Conservation (phyloP, 2,329 filamentous ascomycete species). For the Didymella keratinophila region DNA sequence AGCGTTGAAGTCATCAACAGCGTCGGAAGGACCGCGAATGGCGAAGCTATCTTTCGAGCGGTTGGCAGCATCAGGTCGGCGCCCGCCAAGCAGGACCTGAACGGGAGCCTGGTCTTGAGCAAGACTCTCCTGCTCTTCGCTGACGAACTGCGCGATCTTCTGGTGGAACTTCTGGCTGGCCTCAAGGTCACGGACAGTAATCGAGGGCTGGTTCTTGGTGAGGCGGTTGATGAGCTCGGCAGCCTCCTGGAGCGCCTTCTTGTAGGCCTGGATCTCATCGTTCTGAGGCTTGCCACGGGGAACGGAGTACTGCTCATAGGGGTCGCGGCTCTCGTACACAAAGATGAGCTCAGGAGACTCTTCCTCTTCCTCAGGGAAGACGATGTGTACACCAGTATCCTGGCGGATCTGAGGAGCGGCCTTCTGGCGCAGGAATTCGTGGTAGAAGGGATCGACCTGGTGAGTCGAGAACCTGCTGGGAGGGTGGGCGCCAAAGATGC, state of each 20-base stretch:
- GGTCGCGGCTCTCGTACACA: slow-evolving; percentile 74
- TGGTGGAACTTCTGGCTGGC: slow-evolving; percentile 69
- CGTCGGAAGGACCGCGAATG: slow-evolving; percentile 77
- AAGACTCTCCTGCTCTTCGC: slow-evolving; percentile 62
- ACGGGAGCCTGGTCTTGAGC: slow-evolving; percentile 63
- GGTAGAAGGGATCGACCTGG: slow-evolving; percentile 79
- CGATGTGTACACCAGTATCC: slow-evolving; percentile 75
- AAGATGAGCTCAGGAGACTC: slow-evolving; percentile 70
- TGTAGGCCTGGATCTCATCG: slow-evolving; percentile 64
- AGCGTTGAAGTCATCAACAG: slow-evolving; percentile 73
- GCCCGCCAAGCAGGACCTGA: slow-evolving; percentile 61
- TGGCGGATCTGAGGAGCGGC: slow-evolving; percentile 70
- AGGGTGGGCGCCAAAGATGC: slow-evolving; percentile 76
- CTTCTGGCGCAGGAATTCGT: slow-evolving; percentile 72
- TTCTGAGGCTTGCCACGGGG: slow-evolving; percentile 64
- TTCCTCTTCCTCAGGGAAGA: slow-evolving; percentile 72
- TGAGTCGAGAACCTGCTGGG: slow-evolving; percentile 74
- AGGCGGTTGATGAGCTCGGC: slow-evolving; percentile 63
- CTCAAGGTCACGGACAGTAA: slow-evolving; percentile 62
- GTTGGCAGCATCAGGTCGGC: slow-evolving; percentile 58
- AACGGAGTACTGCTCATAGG: slow-evolving; percentile 60
- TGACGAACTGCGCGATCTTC: slow-evolving; percentile 67
- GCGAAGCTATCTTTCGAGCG: slow-evolving; percentile 66
- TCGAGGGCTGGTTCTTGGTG: slow-evolving; percentile 63
- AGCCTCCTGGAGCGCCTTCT: slow-evolving; percentile 65